Conservation (phyloP, 768 basidiomycete genomes). For the Agaricus subrufescens region DNA sequence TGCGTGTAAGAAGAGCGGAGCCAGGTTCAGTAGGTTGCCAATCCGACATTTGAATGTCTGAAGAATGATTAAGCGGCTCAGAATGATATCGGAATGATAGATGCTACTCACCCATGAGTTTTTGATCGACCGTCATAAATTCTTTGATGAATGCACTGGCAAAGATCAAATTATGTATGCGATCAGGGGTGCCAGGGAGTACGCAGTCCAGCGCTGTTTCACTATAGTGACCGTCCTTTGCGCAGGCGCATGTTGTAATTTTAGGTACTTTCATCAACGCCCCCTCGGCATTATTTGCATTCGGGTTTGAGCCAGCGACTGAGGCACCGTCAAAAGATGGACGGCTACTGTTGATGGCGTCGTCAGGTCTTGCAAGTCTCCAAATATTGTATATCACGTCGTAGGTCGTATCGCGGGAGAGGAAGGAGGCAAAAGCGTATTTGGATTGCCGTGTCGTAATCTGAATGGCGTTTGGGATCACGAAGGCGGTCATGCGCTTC, state of each 20-base stretch:
- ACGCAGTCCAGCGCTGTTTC: conserved; percentile 76
- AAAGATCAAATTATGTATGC: conserved; percentile 95
- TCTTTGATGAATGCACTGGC: conserved; percentile 94
- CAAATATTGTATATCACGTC: conserved; percentile 97
- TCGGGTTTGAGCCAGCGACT: conserved; percentile 12
- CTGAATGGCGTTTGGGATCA: conserved; percentile 95
- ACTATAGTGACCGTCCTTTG: conserved; percentile 62
- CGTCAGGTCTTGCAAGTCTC: conserved; percentile 81
- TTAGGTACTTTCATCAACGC: conserved; percentile 26
- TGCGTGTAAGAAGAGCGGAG: conserved; percentile 71
- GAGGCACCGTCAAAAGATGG: conserved; percentile 28
- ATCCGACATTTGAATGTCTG: conserved; percentile 94
- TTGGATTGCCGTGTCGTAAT: conserved; percentile 79
- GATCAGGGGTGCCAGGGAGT: conserved; percentile 89
- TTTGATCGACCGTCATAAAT: conserved; percentile 88
- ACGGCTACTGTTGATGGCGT: conserved; percentile 31
- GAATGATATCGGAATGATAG: not conserved
- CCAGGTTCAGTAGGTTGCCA: conserved; percentile 71
- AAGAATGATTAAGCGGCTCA: not conserved
- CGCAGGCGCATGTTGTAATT: conserved; percentile 72
- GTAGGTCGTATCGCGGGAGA: conserved; percentile 92
- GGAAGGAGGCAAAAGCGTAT: conserved; percentile 95
- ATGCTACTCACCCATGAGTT: conserved; percentile 65
- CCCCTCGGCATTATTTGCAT: conserved; percentile 4
- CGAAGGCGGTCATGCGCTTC: conserved; percentile 97